A percentile compares a stretch with the other conserved stretches of the same genome.
These are phyloP conservation scores for Cercospora zeae-maydis DNA, from an alignment of 2,329 filamentous ascomycete species.

Conservation along the genomic window DNA sequence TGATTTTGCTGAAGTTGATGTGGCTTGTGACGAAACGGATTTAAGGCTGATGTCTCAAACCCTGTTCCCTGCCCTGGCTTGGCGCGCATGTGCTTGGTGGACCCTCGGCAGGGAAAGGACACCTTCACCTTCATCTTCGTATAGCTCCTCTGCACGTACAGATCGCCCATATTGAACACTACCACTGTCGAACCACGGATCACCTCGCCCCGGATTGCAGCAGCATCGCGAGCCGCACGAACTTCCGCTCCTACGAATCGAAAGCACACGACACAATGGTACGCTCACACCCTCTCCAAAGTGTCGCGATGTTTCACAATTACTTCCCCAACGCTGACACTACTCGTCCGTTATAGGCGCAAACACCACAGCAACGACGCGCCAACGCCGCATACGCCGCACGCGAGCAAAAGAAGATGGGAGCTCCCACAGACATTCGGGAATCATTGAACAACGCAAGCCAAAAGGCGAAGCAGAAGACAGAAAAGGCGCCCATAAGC, in stretches of 20 bases:
- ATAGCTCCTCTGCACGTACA: not conserved
- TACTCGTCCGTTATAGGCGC: constrained; percentile 49
- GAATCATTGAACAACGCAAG: constrained; percentile 48
- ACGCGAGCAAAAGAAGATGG: constrained; percentile 68
- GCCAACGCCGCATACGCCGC: constrained; percentile 76
- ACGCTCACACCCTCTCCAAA: not conserved
- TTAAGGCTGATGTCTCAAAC: not conserved
- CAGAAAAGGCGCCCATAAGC: constrained; percentile 48
- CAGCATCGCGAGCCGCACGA: not conserved
- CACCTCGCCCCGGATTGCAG: not conserved
- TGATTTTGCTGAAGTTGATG: not conserved
- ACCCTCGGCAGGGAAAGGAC: constrained; percentile 1
- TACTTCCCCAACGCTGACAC: not conserved
- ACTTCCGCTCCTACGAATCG: not conserved
- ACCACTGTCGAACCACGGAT: not conserved
- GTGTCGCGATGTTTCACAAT: not conserved
- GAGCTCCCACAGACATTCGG: constrained; percentile 52
- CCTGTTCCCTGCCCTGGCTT: not conserved
- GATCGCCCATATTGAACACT: not conserved
- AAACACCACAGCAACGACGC: constrained; percentile 79
- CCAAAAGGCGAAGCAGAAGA: constrained; percentile 41
- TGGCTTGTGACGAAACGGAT: not conserved
- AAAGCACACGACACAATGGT: constrained; percentile 11
- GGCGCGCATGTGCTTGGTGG: constrained; percentile 3
- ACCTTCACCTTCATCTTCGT: constrained; percentile 5